Percentiles rank a stretch among this genome's conserved stretches.
phyloP scores from a whole-genome alignment of 768 basidiomycete species.

The Collybia nuda region DNA sequence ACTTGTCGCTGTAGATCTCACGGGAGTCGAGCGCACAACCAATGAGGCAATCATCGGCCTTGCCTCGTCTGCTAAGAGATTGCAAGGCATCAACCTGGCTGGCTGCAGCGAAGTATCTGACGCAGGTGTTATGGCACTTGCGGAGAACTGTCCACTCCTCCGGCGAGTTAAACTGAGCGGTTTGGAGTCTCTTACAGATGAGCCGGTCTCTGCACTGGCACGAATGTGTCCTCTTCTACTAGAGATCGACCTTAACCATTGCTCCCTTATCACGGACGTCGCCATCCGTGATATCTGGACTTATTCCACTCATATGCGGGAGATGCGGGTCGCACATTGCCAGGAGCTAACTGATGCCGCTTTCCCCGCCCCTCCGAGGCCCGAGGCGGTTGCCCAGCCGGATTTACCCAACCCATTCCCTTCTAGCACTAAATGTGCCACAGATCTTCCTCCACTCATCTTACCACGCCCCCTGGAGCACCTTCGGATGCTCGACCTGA shows the following conservation, averaged over 20 bases:
- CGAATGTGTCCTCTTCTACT: slow-evolving; percentile 81
- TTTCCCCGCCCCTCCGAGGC: slow-evolving; percentile 72
- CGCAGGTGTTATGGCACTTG: slow-evolving; percentile 72
- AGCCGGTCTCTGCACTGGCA: slow-evolving; percentile 73
- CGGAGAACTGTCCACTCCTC: slow-evolving; percentile 70
- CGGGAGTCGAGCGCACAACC: slow-evolving; percentile 65
- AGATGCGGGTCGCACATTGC: slow-evolving; percentile 85
- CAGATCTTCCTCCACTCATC: slow-evolving; percentile 65
- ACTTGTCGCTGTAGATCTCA: slow-evolving; percentile 85
- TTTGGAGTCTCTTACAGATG: slow-evolving; percentile 73
- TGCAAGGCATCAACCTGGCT: slow-evolving; percentile 91
- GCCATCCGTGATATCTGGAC: slow-evolving; percentile 85
- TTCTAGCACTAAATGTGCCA: slow-evolving; percentile 26
- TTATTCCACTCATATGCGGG: slow-evolving; percentile 80
- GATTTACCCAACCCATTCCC: slow-evolving; percentile 44
- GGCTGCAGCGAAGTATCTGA: slow-evolving; percentile 84
- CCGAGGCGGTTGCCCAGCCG: slow-evolving; percentile 28
- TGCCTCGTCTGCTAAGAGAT: slow-evolving; percentile 62
- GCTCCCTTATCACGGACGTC: slow-evolving; percentile 72
- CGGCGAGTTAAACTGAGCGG: slow-evolving; percentile 89
- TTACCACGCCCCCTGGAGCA: slow-evolving; percentile 72
- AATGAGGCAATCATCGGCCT: slow-evolving; percentile 74
- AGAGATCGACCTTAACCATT: slow-evolving; percentile 91
- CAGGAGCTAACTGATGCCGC: slow-evolving; percentile 76
- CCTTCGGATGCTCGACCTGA: slow-evolving; percentile 91